These are phyloP conservation scores for Termitomyces sp. DNA, from an alignment of 768 basidiomycete genomes.

Conservation along the genomic window DNA sequence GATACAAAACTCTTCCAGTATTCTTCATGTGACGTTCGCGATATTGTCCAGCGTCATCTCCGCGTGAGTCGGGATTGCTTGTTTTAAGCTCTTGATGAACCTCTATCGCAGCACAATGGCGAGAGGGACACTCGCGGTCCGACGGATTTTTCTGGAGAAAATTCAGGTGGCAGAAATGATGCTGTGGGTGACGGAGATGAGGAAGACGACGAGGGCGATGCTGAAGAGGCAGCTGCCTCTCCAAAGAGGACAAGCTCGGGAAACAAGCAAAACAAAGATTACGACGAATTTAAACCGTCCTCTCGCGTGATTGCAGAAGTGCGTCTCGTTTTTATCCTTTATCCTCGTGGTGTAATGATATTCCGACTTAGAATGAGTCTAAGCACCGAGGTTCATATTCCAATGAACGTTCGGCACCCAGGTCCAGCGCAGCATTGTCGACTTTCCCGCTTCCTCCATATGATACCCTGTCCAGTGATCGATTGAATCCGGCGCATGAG, in stretches of 20 bases:
- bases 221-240: conserved; percentile 9
- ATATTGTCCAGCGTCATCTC: conserved; percentile 56
- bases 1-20: conserved; percentile 71
- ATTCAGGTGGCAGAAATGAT: conserved; percentile 2
- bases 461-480: conserved; percentile 15
- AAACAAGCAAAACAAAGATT: conserved; percentile 1
- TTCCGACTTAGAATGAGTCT: neutral
- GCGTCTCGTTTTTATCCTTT: neutral
- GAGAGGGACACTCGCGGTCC: conserved; percentile 31
- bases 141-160: conserved; percentile 25
- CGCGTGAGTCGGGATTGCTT: conserved; percentile 22
- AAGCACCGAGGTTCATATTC: conserved; percentile 2
- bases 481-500: conserved; percentile 16
- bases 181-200: conserved; percentile 22
- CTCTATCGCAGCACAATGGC: conserved; percentile 23
- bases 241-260: neutral
- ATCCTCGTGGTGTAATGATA: neutral
- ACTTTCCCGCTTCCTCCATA: conserved; percentile 4
- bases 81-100: neutral
- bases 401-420: conserved; percentile 1
- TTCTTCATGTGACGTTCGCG: conserved; percentile 51
- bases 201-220: conserved; percentile 16
- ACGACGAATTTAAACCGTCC: conserved; percentile 8
- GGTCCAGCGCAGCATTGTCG: conserved; percentile 2
- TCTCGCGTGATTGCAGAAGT: conserved; percentile 10